phyloP scores from a whole-genome alignment of 116 monocot species.

The Papilionanthe hybrid region DNA sequence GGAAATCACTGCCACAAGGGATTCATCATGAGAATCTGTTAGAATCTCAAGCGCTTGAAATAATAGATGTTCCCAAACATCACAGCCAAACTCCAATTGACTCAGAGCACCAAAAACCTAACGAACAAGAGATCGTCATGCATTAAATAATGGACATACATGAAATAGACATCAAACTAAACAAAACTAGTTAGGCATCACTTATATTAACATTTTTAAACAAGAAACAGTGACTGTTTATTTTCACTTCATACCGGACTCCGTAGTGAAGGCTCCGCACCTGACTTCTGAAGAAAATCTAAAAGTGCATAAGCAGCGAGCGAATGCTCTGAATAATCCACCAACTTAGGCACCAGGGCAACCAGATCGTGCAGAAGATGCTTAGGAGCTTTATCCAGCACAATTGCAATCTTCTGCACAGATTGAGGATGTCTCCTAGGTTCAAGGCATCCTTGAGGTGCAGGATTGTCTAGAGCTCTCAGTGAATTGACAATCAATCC shows the following conservation, averaged over 20 bases:
- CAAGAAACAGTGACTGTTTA: background rate
- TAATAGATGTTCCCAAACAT: constrained; percentile 68
- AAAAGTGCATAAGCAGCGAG: constrained; percentile 78
- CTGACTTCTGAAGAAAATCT: constrained; percentile 65
- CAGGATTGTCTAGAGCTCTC: constrained; percentile 78
- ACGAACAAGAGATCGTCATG: background rate
- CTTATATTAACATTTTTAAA: background rate
- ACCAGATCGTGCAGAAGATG: constrained; percentile 79
- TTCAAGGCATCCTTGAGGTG: constrained; percentile 75
- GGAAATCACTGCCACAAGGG: constrained; percentile 53
- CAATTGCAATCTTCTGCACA: constrained; percentile 78
- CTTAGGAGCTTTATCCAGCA: constrained; percentile 86
- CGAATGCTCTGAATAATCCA: constrained; percentile 78
- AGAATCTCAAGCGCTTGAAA: constrained; percentile 65
- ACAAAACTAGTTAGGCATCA: background rate
- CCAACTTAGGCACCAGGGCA: constrained; percentile 73
- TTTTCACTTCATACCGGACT: constrained; percentile 40
- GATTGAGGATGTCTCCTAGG: constrained; percentile 67
- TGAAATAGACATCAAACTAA: constrained; percentile 5
- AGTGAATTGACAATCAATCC: constrained; percentile 86
- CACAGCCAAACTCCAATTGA: constrained; percentile 71
- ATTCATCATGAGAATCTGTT: constrained; percentile 74
- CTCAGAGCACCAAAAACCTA: constrained; percentile 82
- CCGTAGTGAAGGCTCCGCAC: constrained; percentile 49
- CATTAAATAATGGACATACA: background rate